phyloP scores from a whole-genome alignment of 2,329 filamentous ascomycete genomes.

The Fonsecaea nubica region DNA sequence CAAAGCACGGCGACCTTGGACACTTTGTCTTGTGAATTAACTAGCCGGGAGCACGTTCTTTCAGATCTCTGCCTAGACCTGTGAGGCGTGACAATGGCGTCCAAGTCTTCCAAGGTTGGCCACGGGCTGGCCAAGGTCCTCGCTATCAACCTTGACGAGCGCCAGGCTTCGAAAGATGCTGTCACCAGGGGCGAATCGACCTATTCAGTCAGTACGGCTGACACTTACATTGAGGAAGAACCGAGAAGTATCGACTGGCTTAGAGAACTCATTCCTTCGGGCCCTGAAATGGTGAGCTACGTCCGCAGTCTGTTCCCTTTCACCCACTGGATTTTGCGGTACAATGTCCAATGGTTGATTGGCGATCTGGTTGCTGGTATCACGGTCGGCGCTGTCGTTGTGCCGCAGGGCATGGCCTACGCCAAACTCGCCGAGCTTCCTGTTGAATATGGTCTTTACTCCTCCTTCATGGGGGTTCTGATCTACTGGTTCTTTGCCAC shows the following conservation, averaged over 20 bases:
- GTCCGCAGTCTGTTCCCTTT: conserved; percentile 81
- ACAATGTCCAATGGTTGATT: conserved; percentile 86
- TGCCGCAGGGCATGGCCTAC: conserved; percentile 98
- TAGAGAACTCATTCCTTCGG: conserved; percentile 65
- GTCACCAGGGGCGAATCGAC: conserved; percentile 79
- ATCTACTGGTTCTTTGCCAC: conserved; percentile 99
- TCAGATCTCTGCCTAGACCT: conserved; percentile 6
- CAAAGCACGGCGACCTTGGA: background rate
- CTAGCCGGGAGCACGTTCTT: conserved; percentile 20
- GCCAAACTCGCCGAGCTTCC: conserved; percentile 80
- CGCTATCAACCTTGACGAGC: conserved; percentile 79
- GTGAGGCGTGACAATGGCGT: conserved; percentile 31
- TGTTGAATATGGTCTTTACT: conserved; percentile 85
- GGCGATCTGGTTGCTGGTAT: conserved; percentile 89
- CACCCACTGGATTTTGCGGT: conserved; percentile 82
- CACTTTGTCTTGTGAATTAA: conserved; percentile 16
- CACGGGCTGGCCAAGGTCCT: conserved; percentile 77
- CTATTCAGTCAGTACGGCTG: conserved; percentile 73
- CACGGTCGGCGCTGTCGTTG: conserved; percentile 78
- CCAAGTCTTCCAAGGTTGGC: conserved; percentile 64
- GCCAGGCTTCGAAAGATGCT: conserved; percentile 63
- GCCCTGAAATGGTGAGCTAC: conserved; percentile 65
- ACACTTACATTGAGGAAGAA: conserved; percentile 82
- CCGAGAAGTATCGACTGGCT: conserved; percentile 79
- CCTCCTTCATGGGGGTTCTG: conserved; percentile 93